phyloP scores from a whole-genome alignment of 768 basidiomycete genomes.

The Hortiboletus campestris region DNA sequence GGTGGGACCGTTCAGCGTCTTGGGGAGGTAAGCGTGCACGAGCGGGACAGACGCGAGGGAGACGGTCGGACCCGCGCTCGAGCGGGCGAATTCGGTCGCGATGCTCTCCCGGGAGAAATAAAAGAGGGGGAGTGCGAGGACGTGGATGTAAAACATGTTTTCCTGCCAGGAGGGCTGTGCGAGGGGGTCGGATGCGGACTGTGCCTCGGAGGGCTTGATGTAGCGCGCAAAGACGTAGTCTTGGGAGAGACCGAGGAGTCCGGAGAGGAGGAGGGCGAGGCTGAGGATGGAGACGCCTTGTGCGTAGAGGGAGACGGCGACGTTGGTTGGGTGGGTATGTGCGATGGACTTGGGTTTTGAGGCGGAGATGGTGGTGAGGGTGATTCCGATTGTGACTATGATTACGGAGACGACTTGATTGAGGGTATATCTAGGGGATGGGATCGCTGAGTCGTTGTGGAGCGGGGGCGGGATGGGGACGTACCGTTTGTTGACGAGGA shows the following conservation, averaged over 20 bases:
- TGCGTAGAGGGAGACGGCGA: conserved; percentile 43
- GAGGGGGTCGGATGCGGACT: conserved; percentile 12
- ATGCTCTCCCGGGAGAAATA: conserved; percentile 56
- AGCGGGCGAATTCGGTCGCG: conserved; percentile 16
- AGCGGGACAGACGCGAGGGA: conserved; percentile 10
- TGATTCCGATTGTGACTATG: conserved; percentile 77
- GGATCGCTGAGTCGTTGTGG: conserved; percentile 1
- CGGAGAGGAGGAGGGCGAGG: conserved; percentile 75
- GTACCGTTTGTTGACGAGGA: conserved; percentile 62
- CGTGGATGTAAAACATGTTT: conserved; percentile 89
- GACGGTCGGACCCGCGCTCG: conserved; percentile 13
- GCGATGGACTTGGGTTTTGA: conserved; percentile 33
- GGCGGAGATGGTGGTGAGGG: conserved; percentile 79
- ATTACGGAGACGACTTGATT: conserved; percentile 72
- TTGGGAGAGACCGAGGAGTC: conserved; percentile 80
- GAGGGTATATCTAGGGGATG: conserved; percentile 51
- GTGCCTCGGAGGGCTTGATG: conserved; percentile 29
- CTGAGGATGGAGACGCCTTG: conserved; percentile 73
- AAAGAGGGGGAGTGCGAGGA: conserved; percentile 79
- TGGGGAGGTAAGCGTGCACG: neutral
- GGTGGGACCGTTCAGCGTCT: neutral
- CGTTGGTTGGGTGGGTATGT: neutral
- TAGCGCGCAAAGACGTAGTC: conserved; percentile 71
- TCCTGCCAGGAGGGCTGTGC: conserved; percentile 70
- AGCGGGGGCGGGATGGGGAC: conserved; percentile 22